Evolutionary conservation across 2,329 filamentous ascomycete species (phyloP).

Genomic region (Fusarium veterinarium): DNA sequence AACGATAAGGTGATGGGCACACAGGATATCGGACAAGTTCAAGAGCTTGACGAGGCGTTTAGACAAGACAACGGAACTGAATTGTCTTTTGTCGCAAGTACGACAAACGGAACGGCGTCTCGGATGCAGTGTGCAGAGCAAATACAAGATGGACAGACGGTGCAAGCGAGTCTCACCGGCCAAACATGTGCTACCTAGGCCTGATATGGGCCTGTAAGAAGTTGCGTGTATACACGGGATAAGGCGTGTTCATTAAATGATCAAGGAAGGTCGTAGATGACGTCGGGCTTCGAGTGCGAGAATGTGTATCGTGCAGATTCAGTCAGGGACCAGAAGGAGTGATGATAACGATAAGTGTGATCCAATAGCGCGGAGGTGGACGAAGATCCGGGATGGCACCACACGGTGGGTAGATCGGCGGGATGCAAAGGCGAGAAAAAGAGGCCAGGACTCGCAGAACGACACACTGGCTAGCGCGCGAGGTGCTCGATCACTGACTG

Average conservation of each 20-base stretch:
- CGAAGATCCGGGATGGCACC: slow-evolving; percentile 33
- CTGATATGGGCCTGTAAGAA: slow-evolving; percentile 28
- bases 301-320: slow-evolving; percentile 22
- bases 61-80: slow-evolving; percentile 15
- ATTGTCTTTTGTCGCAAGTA: slow-evolving; percentile 33
- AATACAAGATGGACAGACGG: slow-evolving; percentile 34
- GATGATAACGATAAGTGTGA: slow-evolving; percentile 23
- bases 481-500: slow-evolving; percentile 24
- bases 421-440: slow-evolving; percentile 21
- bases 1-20: slow-evolving; percentile 13
- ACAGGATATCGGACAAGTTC: slow-evolving; percentile 7
- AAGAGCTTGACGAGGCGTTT: slow-evolving; percentile 8
- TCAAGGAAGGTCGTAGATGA: slow-evolving; percentile 19
- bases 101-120: slow-evolving; percentile 35
- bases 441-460: slow-evolving; percentile 15
- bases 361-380: slow-evolving; percentile 37
- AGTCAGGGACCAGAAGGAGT: slow-evolving; percentile 20
- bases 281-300: slow-evolving; percentile 11
- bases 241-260: slow-evolving; percentile 39
- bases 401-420: slow-evolving; percentile 31
- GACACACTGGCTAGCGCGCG: slow-evolving; percentile 18
- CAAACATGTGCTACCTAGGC: slow-evolving; percentile 47
- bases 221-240: slow-evolving; percentile 4
- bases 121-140: slow-evolving; percentile 34
- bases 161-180: slow-evolving; percentile 46